Evolutionary conservation across 2,329 filamentous ascomycete species (phyloP), one percentile per base, ranked within the genome.

Genomic region (Beauveria caledonica): DNA sequence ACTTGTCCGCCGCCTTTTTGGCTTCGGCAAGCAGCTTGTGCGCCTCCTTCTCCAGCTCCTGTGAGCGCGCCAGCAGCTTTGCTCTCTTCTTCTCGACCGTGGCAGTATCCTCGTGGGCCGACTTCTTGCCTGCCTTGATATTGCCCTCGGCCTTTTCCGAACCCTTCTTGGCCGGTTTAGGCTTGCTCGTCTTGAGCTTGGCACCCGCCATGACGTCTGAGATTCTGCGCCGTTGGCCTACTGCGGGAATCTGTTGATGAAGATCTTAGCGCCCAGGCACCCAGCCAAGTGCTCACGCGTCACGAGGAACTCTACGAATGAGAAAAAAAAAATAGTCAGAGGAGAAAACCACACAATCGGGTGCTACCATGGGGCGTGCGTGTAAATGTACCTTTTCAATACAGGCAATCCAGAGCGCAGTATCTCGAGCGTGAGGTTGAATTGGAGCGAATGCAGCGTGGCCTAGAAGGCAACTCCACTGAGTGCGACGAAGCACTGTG

Each of bases 41-140:
- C 2, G 73, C 76, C 66, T 78, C 69, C 3, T 65, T 66, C 66
- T 78, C 73, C 40, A 78, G 70, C 66, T 74, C 74, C 27, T 76
- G 71, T 36, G 74, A 73, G 29, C 74, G 73, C n/a, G 63, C 62
- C 25, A 74, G 69, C 54, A 78, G 64, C 21, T 72, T 73, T 54
- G 69, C 66, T 44, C 71, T 72, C 52, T 69, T 72, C 70, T 75
- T 77, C 63, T 76, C 74, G 17, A 60, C 7, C 58, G 42, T 60
- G 21, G 27, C 42, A 17, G 21, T 48, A 11, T 53, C 44, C 13
- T 54, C 27, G 3, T 21, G 23, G n/a, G 8, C 10, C 10, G n/a
- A 5, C 21, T n/a, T 42, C 62, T 76, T 74, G 8, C 68, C 63
- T 64, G 75, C 75, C 53, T 50, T 62, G n/a, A 65, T 63, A 58